These are phyloP conservation scores for Cryptococcus hybrid DNA, from an alignment of 1,284 basidiomycete genomes.

Conservation along the genomic window DNA sequence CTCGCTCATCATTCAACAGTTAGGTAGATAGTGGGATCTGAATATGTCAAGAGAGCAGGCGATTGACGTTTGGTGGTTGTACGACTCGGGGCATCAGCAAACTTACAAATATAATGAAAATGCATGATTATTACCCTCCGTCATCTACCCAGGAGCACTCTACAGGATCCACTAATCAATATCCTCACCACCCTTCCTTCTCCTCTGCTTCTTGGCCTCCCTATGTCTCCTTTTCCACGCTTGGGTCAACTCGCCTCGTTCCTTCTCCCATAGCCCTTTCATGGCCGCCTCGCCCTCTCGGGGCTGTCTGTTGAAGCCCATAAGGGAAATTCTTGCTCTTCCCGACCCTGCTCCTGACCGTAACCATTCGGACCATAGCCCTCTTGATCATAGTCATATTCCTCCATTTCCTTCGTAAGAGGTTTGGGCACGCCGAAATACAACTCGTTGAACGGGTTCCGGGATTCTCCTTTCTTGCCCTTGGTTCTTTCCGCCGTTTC, in stretches of 20 bases:
- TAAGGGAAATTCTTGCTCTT: conserved; percentile 10
- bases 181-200: conserved; percentile 58
- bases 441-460: conserved; percentile 12
- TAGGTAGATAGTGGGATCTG: no score
- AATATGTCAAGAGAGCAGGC: no score
- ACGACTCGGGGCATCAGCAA: no score
- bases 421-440: conserved; percentile 4
- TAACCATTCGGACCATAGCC: not conserved
- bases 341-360: not conserved
- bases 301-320: conserved; percentile 27
- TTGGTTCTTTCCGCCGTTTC: conserved; percentile 4
- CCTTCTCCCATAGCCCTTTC: conserved; percentile 66
- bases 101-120: no score
- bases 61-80: no score
- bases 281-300: conserved; percentile 55
- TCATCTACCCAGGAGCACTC: no score
- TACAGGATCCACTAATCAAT: conserved; percentile 7
- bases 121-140: no score
- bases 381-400: no score
- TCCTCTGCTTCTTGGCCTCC: conserved; percentile 69
- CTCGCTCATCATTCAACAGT: no score
- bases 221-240: conserved; percentile 77
- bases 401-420: not conserved
- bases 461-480: conserved; percentile 20
- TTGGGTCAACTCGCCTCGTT: conserved; percentile 65